These are phyloP conservation scores for Fraxinus angustifolia DNA, from an alignment of 305 asterid species.

Conservation along the genomic window DNA sequence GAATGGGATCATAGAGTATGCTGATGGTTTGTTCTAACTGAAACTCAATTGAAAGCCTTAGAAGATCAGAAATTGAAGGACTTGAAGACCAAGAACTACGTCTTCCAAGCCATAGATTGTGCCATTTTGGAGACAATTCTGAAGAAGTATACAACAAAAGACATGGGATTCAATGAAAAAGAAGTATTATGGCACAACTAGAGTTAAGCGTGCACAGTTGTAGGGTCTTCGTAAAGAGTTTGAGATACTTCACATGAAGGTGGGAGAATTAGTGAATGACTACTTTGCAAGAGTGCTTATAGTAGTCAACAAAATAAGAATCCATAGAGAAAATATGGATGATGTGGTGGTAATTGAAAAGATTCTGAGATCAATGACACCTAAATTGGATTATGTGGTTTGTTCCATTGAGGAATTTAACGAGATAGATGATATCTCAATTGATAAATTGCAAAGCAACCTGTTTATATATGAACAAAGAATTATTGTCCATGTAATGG, in stretches of 20 bases:
- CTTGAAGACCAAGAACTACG: not conserved
- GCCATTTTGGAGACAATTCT: not conserved
- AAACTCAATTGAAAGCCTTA: not conserved
- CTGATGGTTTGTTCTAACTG: not conserved
- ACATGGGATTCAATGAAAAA: not conserved
- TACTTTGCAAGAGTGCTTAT: not conserved
- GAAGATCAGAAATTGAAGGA: not conserved
- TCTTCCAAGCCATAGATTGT: no score
- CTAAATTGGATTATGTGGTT: slow-evolving; percentile 5
- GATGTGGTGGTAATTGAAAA: not conserved
- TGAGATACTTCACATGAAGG: not conserved
- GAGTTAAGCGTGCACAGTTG: not conserved
- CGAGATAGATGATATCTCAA: not conserved
- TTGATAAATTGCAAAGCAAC: not conserved
- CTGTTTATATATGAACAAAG: not conserved
- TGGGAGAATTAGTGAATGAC: not conserved
- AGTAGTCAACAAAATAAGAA: not conserved
- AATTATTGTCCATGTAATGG: not conserved
- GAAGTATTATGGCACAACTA: not conserved
- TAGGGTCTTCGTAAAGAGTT: not conserved
- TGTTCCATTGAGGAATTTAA: not conserved
- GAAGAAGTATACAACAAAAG: not conserved
- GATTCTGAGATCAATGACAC: not conserved
- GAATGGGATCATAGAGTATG: not conserved
- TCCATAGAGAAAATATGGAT: not conserved